A percentile compares a stretch with the other conserved stretches of the same genome.
Conservation (phyloP, 2,329 filamentous ascomycete genomes). For the Pyrenochaeta sp. region DNA sequence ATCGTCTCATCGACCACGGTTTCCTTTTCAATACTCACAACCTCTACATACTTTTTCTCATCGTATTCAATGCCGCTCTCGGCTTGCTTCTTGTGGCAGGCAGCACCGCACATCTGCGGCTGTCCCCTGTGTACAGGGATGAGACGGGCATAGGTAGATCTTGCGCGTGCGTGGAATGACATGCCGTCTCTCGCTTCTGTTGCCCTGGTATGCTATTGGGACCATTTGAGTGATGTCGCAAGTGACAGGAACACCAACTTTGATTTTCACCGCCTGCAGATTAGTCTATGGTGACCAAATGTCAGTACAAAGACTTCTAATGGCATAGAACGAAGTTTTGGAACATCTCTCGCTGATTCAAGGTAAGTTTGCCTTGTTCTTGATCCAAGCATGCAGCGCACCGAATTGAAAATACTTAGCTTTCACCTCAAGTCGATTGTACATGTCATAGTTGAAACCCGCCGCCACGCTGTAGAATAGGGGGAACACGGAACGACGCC, state of each 20-base stretch:
- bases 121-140: conserved; percentile 17
- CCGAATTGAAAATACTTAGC: conserved; percentile 47
- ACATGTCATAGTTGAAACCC: conserved; percentile 47
- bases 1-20: conserved; percentile 12
- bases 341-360: no score
- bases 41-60: conserved; percentile 8
- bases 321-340: no score
- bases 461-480: conserved; percentile 44
- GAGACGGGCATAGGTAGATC: conserved; percentile 21
- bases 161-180: neutral
- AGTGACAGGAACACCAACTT: neutral
- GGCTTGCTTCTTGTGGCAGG: conserved; percentile 4
- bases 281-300: conserved; percentile 20
- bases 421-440: conserved; percentile 42
- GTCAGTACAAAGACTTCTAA: no score
- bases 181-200: conserved; percentile 5
- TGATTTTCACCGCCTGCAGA: conserved; percentile 25
- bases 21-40: conserved; percentile 16
- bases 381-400: conserved; percentile 44
- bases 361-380: neutral
- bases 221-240: neutral
- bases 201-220: neutral
- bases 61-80: conserved; percentile 10
- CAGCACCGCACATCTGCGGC: conserved; percentile 6
- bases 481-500: conserved; percentile 24